Conservation (phyloP, 768 basidiomycete genomes). For the Saitozyma sp. region DNA sequence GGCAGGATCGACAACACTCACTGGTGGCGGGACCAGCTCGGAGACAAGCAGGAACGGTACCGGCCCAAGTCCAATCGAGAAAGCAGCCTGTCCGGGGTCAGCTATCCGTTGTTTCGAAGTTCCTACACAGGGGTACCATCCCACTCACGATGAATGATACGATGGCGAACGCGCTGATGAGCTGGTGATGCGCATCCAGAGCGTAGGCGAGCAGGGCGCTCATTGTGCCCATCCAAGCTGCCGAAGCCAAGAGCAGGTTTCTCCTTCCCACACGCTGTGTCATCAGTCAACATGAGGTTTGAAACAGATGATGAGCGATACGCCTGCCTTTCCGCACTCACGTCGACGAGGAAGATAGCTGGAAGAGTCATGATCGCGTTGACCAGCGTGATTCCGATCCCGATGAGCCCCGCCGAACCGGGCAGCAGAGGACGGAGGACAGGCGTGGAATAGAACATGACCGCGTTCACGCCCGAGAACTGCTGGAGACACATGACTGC, state of each 20-base stretch:
- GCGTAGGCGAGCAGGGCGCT: slow-evolving; percentile 70
- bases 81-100: slow-evolving; percentile 61
- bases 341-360: slow-evolving; percentile 83
- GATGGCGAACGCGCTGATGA: slow-evolving; percentile 71
- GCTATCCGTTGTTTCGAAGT: neutral
- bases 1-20: slow-evolving; percentile 52
- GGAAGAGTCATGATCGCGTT: slow-evolving; percentile 76
- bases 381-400: slow-evolving; percentile 77
- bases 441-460: slow-evolving; percentile 52
- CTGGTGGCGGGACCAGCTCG: slow-evolving; percentile 79
- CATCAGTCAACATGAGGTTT: slow-evolving; percentile 1
- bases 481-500: slow-evolving; percentile 42
- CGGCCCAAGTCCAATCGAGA: slow-evolving; percentile 86
- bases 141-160: slow-evolving; percentile 70
- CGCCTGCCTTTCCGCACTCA: slow-evolving; percentile 46
- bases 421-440: slow-evolving; percentile 65
- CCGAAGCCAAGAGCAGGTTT: slow-evolving; percentile 67
- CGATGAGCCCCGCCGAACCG: slow-evolving; percentile 74
- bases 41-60: slow-evolving; percentile 90
- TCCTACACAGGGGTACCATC: neutral
- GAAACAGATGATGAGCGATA: neutral
- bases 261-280: slow-evolving; percentile 67
- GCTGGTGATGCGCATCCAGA: slow-evolving; percentile 63
- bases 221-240: slow-evolving; percentile 66
- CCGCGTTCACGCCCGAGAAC: slow-evolving; percentile 49